A percentile compares a stretch with the other conserved stretches of the same genome.
These are phyloP conservation scores for Rhodotorula sp. DNA, from an alignment of 1,284 basidiomycete genomes.

Conservation along the genomic window DNA sequence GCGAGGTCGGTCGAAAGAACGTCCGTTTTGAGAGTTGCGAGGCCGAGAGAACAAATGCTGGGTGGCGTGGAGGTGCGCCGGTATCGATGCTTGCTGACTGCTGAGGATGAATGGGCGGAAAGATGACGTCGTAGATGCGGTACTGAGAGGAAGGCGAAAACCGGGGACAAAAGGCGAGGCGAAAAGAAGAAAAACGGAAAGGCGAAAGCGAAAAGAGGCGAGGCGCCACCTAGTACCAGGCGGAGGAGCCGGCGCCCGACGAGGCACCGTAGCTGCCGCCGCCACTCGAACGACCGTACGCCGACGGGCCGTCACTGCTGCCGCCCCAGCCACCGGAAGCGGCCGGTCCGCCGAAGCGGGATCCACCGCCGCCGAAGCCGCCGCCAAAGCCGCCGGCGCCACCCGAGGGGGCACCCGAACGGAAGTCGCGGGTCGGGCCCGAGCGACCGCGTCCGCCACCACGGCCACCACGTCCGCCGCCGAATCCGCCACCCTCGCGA, in stretches of 20 bases:
- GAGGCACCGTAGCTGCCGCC: constrained; percentile 28
- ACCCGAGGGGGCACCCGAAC: constrained; percentile 39
- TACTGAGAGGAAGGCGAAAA: neutral
- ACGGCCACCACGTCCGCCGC: constrained; percentile 64
- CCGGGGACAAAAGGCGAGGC: neutral
- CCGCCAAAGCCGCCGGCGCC: constrained; percentile 44
- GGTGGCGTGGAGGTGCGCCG: constrained; percentile 4
- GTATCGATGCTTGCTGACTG: constrained; percentile 10
- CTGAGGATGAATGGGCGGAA: neutral
- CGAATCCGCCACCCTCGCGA: constrained; percentile 66
- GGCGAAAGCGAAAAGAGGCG: neutral
- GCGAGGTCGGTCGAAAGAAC: neutral
- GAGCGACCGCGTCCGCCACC: constrained; percentile 56
- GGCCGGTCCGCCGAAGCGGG: constrained; percentile 5
- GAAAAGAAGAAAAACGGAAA: neutral
- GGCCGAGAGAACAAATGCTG: neutral
- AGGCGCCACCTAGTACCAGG: constrained; percentile 26
- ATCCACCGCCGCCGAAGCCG: constrained; percentile 4
- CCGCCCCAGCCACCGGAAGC: constrained; percentile 19
- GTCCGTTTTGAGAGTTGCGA: constrained; percentile 3
- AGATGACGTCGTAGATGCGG: constrained; percentile 5
- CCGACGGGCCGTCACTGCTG: constrained; percentile 11
- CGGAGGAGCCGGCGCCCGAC: constrained; percentile 16
- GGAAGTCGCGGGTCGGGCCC: constrained; percentile 47
- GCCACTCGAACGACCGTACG: constrained; percentile 33